Evolutionary conservation across 1,139 yeast species (phyloP).

Genomic region (Hemisphaericaspora xylanilytica): DNA sequence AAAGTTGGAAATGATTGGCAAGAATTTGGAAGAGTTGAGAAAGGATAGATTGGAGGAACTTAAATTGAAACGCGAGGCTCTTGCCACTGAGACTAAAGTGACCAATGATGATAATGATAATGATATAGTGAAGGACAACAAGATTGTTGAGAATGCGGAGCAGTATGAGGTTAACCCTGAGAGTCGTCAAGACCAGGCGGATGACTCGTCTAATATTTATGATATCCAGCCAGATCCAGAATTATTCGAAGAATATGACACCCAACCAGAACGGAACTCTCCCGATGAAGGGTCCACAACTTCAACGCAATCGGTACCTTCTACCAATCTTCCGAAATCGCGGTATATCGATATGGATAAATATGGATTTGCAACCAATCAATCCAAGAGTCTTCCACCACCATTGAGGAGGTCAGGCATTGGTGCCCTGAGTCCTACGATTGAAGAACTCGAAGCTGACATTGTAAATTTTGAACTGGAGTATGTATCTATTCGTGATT

Average conservation of each 20-base stretch:
- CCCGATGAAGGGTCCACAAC: no score
- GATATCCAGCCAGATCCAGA: constrained; percentile 5
- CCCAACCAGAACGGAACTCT: background rate
- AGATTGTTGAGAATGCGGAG: no score
- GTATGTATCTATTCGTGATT: constrained; percentile 13
- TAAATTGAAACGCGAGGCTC: background rate
- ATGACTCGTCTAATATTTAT: background rate
- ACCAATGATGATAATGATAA: background rate
- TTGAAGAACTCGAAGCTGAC: constrained; percentile 4
- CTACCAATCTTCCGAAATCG: no score
- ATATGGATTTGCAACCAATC: constrained; percentile 11
- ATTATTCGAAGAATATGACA: background rate
- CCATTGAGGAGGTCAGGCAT: background rate
- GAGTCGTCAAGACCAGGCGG: background rate
- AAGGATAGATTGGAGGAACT: background rate
- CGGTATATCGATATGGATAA: background rate
- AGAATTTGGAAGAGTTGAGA: constrained; percentile 35
- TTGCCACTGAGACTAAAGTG: background rate
- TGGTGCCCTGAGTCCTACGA: background rate
- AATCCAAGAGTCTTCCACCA: constrained; percentile 5
- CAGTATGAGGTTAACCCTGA: no score
- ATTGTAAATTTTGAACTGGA: constrained; percentile 12
- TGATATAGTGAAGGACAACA: background rate
- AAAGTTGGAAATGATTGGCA: constrained; percentile 39
- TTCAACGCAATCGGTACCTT: no score